Conservation (phyloP, 2,329 filamentous ascomycete genomes). For the Byssothecium circinans region DNA sequence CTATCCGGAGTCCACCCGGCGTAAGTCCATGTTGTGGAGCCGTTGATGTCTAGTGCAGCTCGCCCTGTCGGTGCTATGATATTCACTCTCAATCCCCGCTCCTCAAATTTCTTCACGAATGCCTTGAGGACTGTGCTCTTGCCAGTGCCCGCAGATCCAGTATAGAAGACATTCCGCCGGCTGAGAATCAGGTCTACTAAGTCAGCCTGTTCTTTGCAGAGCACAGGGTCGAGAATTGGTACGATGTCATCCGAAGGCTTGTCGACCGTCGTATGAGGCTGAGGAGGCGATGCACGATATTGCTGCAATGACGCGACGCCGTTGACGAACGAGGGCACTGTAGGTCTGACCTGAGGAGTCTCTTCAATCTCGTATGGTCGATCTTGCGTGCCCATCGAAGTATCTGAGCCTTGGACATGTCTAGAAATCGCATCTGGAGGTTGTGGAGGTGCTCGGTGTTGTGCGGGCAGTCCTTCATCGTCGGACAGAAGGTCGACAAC, state of each 20-base stretch:
- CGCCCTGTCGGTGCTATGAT: constrained; percentile 63
- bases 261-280: background rate
- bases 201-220: constrained; percentile 53
- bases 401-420: background rate
- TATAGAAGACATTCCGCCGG: constrained; percentile 64
- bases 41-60: constrained; percentile 60
- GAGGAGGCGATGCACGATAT: background rate
- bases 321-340: background rate
- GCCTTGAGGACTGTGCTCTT: constrained; percentile 60
- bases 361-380: constrained; percentile 15
- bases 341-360: background rate
- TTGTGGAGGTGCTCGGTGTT: background rate
- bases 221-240: constrained; percentile 23
- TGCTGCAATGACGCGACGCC: background rate
- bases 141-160: constrained; percentile 63
- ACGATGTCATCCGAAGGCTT: constrained; percentile 10
- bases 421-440: no score
- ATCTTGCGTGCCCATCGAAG: constrained; percentile 12
- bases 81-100: constrained; percentile 45
- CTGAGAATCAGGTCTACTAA: constrained; percentile 56
- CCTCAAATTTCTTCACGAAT: constrained; percentile 47
- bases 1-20: constrained; percentile 58
- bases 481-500: constrained; percentile 7
- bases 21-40: constrained; percentile 59
- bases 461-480: background rate